Conservation (phyloP, 768 basidiomycete species). For the Mycena sanguinolenta region DNA sequence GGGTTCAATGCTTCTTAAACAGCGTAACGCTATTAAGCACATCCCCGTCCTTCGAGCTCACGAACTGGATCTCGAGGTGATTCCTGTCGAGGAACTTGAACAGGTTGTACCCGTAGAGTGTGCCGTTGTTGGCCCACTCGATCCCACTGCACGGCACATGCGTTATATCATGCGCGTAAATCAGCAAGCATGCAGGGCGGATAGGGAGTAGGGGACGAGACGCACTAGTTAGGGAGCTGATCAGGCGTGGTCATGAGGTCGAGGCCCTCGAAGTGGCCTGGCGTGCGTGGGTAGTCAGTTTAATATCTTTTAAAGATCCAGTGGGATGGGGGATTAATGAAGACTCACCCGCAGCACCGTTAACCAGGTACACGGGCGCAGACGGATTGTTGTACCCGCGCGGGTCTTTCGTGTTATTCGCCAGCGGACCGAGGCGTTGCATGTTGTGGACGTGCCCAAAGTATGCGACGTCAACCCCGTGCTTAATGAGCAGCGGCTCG, state of each 20-base stretch:
- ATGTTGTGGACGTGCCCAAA: constrained; percentile 26
- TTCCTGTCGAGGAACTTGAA: constrained; percentile 23
- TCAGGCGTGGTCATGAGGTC: constrained; percentile 22
- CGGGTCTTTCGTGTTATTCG: constrained; percentile 14
- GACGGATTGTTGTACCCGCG: constrained; percentile 18
- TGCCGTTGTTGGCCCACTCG: constrained; percentile 23
- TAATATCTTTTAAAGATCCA: constrained; percentile 15
- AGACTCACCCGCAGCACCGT: constrained; percentile 23
- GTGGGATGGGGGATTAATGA: constrained; percentile 13
- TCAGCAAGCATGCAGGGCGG: constrained; percentile 8
- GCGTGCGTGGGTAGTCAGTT: constrained; percentile 7
- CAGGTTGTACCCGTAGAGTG: constrained; percentile 25
- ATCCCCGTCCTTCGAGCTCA: constrained; percentile 19
- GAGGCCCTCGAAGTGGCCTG: constrained; percentile 23
- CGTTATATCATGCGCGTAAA: neutral
- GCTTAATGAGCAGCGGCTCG: constrained; percentile 23
- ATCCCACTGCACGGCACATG: constrained; percentile 18
- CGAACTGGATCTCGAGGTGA: constrained; percentile 20
- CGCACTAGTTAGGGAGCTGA: constrained; percentile 20
- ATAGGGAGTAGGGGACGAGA: constrained; percentile 1
- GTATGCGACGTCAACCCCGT: constrained; percentile 20
- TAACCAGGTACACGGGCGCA: constrained; percentile 19
- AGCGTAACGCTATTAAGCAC: constrained; percentile 19
- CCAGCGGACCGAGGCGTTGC: constrained; percentile 17
- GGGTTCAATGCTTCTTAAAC: constrained; percentile 17